phyloP scores from a whole-genome alignment of 176 grass and related monocot genomes.

The Chrysopogon serrulatus region DNA sequence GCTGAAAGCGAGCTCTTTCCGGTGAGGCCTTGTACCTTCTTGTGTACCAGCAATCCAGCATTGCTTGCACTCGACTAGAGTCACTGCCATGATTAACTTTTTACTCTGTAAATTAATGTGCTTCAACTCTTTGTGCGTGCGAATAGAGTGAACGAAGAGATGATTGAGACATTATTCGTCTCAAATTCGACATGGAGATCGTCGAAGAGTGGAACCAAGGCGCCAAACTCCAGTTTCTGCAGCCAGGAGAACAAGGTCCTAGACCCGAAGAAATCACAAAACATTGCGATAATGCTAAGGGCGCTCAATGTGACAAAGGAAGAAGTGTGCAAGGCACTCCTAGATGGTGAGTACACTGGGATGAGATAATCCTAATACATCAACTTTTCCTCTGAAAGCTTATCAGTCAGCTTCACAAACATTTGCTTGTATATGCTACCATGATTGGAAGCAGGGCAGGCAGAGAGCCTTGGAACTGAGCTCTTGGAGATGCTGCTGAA shows the following conservation, averaged over 20 bases:
- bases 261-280: constrained; percentile 59
- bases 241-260: constrained; percentile 63
- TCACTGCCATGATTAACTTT: background rate
- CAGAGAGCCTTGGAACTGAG: constrained; percentile 63
- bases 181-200: constrained; percentile 54
- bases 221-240: constrained; percentile 25
- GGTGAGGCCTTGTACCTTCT: constrained; percentile 17
- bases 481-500: constrained; percentile 71
- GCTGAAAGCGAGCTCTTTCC: constrained; percentile 72
- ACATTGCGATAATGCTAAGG: constrained; percentile 73
- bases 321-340: constrained; percentile 71
- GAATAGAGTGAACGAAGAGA: constrained; percentile 60
- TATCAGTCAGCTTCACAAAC: background rate
- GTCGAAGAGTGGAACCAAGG: constrained; percentile 53
- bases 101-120: background rate
- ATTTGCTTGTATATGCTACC: constrained; percentile 22
- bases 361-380: background rate
- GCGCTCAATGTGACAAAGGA: constrained; percentile 61
- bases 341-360: constrained; percentile 46
- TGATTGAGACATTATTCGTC: constrained; percentile 76
- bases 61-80: background rate
- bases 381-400: background rate
- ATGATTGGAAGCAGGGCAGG: constrained; percentile 51
- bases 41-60: background rate
- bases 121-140: background rate